Conservation (phyloP, 306 rosid species). For the Cucumis melo region DNA sequence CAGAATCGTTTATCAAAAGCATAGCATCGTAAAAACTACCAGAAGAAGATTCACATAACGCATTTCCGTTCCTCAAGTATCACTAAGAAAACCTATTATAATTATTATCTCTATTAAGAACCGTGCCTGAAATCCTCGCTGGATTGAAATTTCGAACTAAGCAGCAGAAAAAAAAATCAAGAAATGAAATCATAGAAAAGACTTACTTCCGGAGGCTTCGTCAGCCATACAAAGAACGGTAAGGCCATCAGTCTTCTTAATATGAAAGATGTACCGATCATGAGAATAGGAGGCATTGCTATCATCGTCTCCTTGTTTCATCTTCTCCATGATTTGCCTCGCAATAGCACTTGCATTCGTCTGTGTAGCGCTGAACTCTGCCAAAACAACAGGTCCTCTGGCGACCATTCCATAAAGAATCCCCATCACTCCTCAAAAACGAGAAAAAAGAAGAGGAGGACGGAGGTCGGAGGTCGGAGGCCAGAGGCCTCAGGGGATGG, state of each 20-base stretch:
- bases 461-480: neutral
- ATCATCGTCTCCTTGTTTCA: slow-evolving; percentile 18
- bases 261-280: slow-evolving; percentile 46
- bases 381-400: slow-evolving; percentile 33
- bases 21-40: neutral
- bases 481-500: slow-evolving; percentile 2
- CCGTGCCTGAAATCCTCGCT: neutral
- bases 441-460: neutral
- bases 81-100: neutral
- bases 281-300: slow-evolving; percentile 38
- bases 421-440: slow-evolving; percentile 22
- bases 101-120: neutral
- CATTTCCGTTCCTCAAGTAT: neutral
- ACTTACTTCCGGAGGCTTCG: slow-evolving; percentile 38
- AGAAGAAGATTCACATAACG: neutral
- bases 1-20: neutral
- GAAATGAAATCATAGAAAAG: neutral
- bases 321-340: slow-evolving; percentile 27
- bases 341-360: slow-evolving; percentile 36
- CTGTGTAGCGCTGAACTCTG: slow-evolving; percentile 31
- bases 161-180: neutral
- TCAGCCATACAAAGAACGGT: slow-evolving; percentile 53
- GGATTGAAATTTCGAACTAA: neutral
- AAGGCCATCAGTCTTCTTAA: slow-evolving; percentile 40
- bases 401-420: slow-evolving; percentile 44